phyloP scores from a whole-genome alignment of 2,329 filamentous ascomycete genomes.

The Colletotrichum ledebouriae region DNA sequence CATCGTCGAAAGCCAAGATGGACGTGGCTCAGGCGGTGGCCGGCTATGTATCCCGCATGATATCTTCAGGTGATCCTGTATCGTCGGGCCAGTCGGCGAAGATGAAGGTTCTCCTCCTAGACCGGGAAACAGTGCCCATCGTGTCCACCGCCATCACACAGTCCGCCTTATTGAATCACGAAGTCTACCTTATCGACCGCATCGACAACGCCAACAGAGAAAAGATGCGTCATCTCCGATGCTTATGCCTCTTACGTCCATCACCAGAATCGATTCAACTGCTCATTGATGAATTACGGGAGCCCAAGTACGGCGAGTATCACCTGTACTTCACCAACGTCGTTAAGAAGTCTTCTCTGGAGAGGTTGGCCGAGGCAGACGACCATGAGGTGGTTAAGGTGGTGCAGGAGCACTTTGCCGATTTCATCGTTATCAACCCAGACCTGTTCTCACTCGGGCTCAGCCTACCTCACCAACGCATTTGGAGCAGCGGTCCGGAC shows the following conservation, averaged over 20 bases:
- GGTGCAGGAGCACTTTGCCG: conserved; percentile 96
- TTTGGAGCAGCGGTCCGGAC: conserved; percentile 88
- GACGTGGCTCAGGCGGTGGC: conserved; percentile 94
- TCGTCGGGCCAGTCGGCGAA: conserved; percentile 80
- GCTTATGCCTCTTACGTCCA: conserved; percentile 91
- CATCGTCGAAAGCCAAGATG: conserved; percentile 69
- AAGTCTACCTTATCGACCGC: conserved; percentile 97
- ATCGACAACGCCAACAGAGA: conserved; percentile 90
- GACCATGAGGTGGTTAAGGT: conserved; percentile 96
- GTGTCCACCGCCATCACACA: conserved; percentile 96
- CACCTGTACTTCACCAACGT: conserved; percentile 98
- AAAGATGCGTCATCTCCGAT: conserved; percentile 97
- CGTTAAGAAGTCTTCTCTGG: conserved; percentile 94
- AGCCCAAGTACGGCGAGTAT: conserved; percentile 98
- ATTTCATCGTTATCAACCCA: conserved; percentile 94
- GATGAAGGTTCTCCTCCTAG: conserved; percentile 98
- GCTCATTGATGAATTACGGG: conserved; percentile 93
- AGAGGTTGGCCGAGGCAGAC: conserved; percentile 94
- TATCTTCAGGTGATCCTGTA: conserved; percentile 82
- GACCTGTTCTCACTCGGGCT: conserved; percentile 89
- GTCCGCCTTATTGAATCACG: conserved; percentile 92
- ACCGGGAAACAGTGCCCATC: conserved; percentile 93
- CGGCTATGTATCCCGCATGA: conserved; percentile 96
- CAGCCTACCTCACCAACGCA: conserved; percentile 76
- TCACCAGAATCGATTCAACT: conserved; percentile 93